A percentile compares a stretch with the other conserved stretches of the same genome.
Evolutionary conservation across 2,329 filamentous ascomycete species (phyloP).

Genomic region (Talaromyces sp.): DNA sequence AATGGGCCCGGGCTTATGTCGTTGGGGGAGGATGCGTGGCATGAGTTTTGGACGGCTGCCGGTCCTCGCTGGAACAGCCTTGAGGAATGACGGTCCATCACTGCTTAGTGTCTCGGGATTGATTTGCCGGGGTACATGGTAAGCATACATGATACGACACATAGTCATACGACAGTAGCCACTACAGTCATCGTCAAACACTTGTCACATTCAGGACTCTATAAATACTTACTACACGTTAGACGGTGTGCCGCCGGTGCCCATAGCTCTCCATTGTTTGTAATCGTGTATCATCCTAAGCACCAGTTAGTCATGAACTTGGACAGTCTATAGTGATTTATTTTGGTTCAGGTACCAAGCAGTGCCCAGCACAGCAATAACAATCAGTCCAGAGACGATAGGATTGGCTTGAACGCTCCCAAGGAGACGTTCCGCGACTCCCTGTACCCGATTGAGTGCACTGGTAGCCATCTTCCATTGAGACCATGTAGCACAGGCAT

Average conservation of each 20-base stretch:
- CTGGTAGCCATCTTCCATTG: neutral
- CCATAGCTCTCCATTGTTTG: conserved; percentile 14
- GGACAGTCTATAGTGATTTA: neutral
- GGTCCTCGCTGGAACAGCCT: conserved; percentile 2
- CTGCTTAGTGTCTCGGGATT: conserved; percentile 8
- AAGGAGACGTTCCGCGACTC: neutral
- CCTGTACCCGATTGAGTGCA: neutral
- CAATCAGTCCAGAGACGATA: neutral
- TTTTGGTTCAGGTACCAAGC: neutral
- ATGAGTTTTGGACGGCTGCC: conserved; percentile 12
- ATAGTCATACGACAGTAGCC: conserved; percentile 17
- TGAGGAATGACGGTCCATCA: conserved; percentile 9
- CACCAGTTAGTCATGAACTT: neutral
- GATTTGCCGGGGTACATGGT: conserved; percentile 14
- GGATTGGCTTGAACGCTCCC: neutral
- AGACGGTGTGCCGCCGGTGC: conserved; percentile 14
- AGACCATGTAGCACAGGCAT: neutral
- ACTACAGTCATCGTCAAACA: neutral
- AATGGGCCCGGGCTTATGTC: conserved; percentile 9
- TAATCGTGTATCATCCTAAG: conserved; percentile 15
- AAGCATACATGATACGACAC: conserved; percentile 10
- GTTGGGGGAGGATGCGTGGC: conserved; percentile 17
- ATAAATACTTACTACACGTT: conserved; percentile 12
- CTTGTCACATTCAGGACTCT: neutral
- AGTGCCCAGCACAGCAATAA: neutral